Evolutionary conservation across 176 grass and related monocot genomes (phyloP).

Genomic region (Phoenix roebelenii): DNA sequence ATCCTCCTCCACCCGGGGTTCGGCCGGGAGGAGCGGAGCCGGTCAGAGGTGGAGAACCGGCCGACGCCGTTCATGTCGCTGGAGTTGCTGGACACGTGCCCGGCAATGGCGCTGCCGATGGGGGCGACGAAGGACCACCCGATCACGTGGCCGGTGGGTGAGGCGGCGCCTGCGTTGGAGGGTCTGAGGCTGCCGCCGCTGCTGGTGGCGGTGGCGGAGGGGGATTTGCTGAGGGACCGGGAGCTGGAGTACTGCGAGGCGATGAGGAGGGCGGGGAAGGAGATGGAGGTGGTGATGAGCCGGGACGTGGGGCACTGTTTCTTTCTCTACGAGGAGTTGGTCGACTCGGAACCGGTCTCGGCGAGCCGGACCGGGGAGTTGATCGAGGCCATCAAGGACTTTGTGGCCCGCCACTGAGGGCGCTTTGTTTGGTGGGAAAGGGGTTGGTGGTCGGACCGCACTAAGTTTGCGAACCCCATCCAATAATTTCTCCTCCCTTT

Average conservation of each 20-base stretch:
- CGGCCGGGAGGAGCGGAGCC: conserved; percentile 53
- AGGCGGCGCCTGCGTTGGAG: conserved; percentile 40
- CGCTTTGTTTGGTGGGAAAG: too few relatives aligned
- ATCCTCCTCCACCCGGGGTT: conserved; percentile 72
- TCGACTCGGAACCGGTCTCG: conserved; percentile 48
- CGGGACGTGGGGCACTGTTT: conserved; percentile 63
- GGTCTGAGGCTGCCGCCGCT: conserved; percentile 45
- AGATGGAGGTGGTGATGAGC: conserved; percentile 59
- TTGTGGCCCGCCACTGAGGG: conserved; percentile 45
- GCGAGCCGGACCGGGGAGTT: conserved; percentile 50
- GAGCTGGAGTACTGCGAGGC: conserved; percentile 76
- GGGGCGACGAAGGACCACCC: conserved; percentile 81
- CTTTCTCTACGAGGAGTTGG: conserved; percentile 75
- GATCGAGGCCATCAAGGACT: conserved; percentile 44
- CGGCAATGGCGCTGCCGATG: conserved; percentile 39
- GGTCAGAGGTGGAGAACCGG: conserved; percentile 46
- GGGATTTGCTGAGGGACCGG: conserved; percentile 60
- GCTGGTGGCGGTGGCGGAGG: conserved; percentile 62
- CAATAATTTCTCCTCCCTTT: too few relatives aligned
- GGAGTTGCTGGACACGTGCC: conserved; percentile 75
- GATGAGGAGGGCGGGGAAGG: conserved; percentile 57
- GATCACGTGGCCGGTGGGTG: conserved; percentile 67
- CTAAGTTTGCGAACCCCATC: too few relatives aligned
- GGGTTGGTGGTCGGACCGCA: too few relatives aligned
- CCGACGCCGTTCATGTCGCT: conserved; percentile 66